Evolutionary conservation across 345 rosid genomes (phyloP), one percentile per base, ranked within the genome.

Genomic region (Hibiscus mutabilis): DNA sequence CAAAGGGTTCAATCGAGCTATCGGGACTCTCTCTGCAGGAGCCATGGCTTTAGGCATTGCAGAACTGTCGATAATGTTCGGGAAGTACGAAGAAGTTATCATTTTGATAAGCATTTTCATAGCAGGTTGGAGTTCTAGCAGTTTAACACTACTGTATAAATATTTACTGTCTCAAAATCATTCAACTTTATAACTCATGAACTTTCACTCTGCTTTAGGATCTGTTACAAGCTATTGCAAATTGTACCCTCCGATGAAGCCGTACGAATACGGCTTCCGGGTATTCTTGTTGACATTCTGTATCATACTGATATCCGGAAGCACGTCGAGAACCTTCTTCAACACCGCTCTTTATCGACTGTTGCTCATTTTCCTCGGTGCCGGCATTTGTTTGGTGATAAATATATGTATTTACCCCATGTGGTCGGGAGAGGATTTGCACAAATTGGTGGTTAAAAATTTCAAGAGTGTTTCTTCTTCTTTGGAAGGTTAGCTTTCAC

Each of bases 391-490:
- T 74, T 76, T 92, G 81, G 79, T 77, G 5, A 77, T 92, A 40
- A 90, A 90, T 69, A 84, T 82, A n/a, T 85, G 83, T 64, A 19
- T 92, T 61, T 85, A 71, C 75, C 98, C 98, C 24, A 92, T 81
- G 53, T 92, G 98, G 98, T 80, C 98, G 9, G 98, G 94, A 27
- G 96, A 88, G 75, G 92, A 92, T 80, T 84, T 92, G 51, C 98
- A 92, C 79, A 90, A 87, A 71, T 77, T 84, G 72, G 96, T 92
- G 61, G 92, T 80, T 1, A 87, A 86, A 58, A 88, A 92, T 79
- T 90, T 92, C 83, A 85, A 63, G 59, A 84, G 86, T 51, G 94
- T 92, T 2, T 94, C 98, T 58, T 66, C 80, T 75, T 92, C 96
- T 12, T 73, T 92, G 65, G 98, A 92, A 87, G 96, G 98, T 89